Percentiles rank a stretch among this genome's conserved stretches.
phyloP scores from a whole-genome alignment of 2,329 filamentous ascomycete species.

The Hymenoscyphus occultus region DNA sequence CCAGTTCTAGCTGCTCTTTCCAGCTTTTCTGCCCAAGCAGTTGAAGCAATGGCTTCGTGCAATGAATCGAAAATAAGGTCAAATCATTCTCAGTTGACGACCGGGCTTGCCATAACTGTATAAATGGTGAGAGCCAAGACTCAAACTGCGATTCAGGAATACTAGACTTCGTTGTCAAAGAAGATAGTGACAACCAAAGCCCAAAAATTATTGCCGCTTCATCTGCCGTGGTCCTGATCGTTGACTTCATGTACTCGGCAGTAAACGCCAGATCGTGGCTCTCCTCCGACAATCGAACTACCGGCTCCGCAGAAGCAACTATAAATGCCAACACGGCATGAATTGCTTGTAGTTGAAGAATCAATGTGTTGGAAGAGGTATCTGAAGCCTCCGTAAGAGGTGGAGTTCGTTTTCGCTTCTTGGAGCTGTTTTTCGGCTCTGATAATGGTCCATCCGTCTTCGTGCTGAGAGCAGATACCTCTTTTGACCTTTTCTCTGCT shows the following conservation, averaged over 20 bases:
- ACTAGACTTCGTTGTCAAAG: background rate
- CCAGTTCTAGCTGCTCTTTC: constrained; percentile 31
- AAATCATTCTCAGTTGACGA: constrained; percentile 23
- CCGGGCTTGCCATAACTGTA: constrained; percentile 34
- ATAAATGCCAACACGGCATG: constrained; percentile 26
- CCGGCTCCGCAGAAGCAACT: constrained; percentile 20
- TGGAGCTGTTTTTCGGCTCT: constrained; percentile 38
- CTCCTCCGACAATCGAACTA: constrained; percentile 8
- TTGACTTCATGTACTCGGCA: constrained; percentile 35
- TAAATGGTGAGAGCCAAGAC: constrained; percentile 32
- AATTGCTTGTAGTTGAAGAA: constrained; percentile 17
- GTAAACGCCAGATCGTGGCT: constrained; percentile 24
- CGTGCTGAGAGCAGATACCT: constrained; percentile 10
- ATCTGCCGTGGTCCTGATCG: constrained; percentile 31
- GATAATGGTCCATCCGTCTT: background rate
- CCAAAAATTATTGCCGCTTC: constrained; percentile 34
- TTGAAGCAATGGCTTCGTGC: constrained; percentile 31
- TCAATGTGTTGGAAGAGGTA: background rate
- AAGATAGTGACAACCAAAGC: constrained; percentile 33
- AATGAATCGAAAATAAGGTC: constrained; percentile 35
- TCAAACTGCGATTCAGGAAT: background rate
- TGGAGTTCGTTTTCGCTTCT: constrained; percentile 35
- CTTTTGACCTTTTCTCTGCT: constrained; percentile 36
- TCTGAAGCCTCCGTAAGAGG: background rate
- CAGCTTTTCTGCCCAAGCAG: constrained; percentile 30